phyloP scores from a whole-genome alignment of 2,329 filamentous ascomycete genomes.

The Zelopaecilomyces penicillatus region DNA sequence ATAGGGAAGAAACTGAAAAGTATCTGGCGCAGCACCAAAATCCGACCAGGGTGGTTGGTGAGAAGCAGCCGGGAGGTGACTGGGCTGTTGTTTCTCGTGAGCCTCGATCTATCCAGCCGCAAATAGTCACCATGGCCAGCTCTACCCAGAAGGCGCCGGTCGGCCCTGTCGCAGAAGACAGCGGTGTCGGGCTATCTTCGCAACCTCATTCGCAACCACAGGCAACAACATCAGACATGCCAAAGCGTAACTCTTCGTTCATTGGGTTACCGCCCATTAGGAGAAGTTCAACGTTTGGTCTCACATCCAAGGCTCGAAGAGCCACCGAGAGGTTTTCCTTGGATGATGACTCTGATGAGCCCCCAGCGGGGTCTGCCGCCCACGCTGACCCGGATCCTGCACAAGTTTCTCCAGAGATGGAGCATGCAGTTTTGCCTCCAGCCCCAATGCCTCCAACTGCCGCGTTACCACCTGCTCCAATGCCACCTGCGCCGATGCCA shows the following conservation, averaged over 20 bases:
- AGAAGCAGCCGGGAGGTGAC: slow-evolving; percentile 13
- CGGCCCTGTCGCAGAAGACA: background rate
- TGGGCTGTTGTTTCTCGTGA: slow-evolving; percentile 24
- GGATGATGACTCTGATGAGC: slow-evolving; percentile 25
- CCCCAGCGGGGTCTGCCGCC: background rate
- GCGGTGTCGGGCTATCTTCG: slow-evolving; percentile 10
- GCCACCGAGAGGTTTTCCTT: slow-evolving; percentile 24
- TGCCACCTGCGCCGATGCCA: too few relatives aligned
- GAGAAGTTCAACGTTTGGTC: slow-evolving; percentile 47
- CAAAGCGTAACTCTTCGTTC: slow-evolving; percentile 42
- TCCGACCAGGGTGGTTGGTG: too few relatives aligned
- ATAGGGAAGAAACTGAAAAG: too few relatives aligned
- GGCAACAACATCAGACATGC: slow-evolving; percentile 15
- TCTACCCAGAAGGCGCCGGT: background rate
- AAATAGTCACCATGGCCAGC: background rate
- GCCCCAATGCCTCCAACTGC: too few relatives aligned
- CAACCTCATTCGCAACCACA: slow-evolving; percentile 11
- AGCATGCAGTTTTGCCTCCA: too few relatives aligned
- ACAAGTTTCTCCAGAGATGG: too few relatives aligned
- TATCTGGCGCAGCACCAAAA: too few relatives aligned
- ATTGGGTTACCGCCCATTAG: slow-evolving; percentile 51
- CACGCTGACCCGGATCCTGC: too few relatives aligned
- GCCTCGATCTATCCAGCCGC: slow-evolving; percentile 5
- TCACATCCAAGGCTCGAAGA: slow-evolving; percentile 26
- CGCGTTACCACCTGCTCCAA: too few relatives aligned